Percentiles rank a stretch among this genome's conserved stretches.
Evolutionary conservation across 169 alveolate species (phyloP).

Genomic region (Babesia microti): DNA sequence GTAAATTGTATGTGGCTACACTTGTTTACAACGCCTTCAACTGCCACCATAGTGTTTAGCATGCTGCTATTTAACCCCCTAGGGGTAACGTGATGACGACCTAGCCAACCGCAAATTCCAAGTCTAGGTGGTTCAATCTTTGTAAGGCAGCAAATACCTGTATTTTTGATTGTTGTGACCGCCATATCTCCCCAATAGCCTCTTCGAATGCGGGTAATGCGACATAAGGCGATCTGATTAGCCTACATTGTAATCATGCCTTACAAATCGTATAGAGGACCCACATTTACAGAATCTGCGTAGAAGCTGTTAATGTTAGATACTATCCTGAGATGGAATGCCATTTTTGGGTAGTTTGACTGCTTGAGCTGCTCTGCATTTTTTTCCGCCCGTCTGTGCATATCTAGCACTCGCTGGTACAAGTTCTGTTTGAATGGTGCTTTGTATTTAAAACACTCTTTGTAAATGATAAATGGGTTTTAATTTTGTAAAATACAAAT

Average conservation of each 20-base stretch:
- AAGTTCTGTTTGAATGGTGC: too few species aligned
- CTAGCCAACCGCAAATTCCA: constrained; percentile 90
- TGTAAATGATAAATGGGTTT: too few species aligned
- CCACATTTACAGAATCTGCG: constrained; percentile 41
- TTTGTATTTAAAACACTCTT: too few species aligned
- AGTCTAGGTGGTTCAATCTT: constrained; percentile 55
- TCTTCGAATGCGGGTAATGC: constrained; percentile 70
- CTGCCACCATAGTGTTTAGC: constrained; percentile 82
- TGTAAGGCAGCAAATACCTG: constrained; percentile 10
- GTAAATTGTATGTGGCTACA: constrained; percentile 29
- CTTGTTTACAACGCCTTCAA: constrained; percentile 92
- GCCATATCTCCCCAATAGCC: constrained; percentile 68
- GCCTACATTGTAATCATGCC: constrained; percentile 35
- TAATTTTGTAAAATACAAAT: too few species aligned
- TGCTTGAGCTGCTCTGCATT: constrained; percentile 11
- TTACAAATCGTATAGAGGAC: too few species aligned
- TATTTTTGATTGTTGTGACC: constrained; percentile 49
- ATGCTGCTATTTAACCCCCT: constrained; percentile 86
- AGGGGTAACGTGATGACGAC: constrained; percentile 91
- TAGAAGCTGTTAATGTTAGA: constrained; percentile 52
- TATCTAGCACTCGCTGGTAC: constrained; percentile 26
- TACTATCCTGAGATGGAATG: constrained; percentile 50
- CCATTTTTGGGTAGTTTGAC: constrained; percentile 38
- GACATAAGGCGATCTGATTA: constrained; percentile 59
- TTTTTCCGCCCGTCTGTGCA: constrained; percentile 25